These are phyloP conservation scores for Chlorella sp. DNA, from an alignment of 139 green algal genomes.

Conservation along the genomic window DNA sequence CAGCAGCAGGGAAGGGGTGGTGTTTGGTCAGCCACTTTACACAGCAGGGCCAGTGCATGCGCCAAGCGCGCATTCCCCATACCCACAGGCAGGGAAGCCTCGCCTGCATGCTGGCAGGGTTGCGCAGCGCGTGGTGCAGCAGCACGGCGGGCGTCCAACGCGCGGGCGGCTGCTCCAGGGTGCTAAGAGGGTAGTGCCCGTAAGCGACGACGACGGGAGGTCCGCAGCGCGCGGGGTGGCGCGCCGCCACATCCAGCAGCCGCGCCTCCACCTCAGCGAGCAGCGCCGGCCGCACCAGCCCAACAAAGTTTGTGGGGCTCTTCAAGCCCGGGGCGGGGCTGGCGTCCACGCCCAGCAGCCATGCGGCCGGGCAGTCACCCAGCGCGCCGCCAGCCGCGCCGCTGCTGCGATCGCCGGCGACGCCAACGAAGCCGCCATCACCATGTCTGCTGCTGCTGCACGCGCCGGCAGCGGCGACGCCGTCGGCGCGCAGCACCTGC, in stretches of 20 bases:
- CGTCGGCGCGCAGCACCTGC: too few species aligned
- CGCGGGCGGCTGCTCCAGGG: conserved; percentile 26
- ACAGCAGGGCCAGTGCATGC: too few species aligned
- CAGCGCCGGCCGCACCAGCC: conserved; percentile 11
- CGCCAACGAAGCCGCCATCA: not conserved
- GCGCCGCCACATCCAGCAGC: not conserved
- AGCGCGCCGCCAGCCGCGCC: conserved; percentile 3
- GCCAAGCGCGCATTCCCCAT: too few species aligned
- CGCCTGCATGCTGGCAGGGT: too few species aligned
- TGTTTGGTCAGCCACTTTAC: too few species aligned
- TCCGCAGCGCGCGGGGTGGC: not conserved
- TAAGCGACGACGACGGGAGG: conserved; percentile 48
- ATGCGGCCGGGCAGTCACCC: conserved; percentile 1
- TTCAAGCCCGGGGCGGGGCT: conserved; percentile 56
- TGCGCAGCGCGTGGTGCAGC: too few species aligned
- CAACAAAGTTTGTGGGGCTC: conserved; percentile 67
- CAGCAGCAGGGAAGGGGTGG: too few species aligned
- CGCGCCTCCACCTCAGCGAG: conserved; percentile 8
- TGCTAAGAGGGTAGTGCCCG: conserved; percentile 67
- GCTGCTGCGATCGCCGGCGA: not conserved
- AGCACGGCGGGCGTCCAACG: conserved; percentile 4
- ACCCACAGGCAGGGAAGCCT: too few species aligned
- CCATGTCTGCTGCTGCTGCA: not conserved
- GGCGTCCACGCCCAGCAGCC: conserved; percentile 63
- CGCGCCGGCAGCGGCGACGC: conserved; percentile 14